Conservation (phyloP, 2,329 filamentous ascomycete species). For the Zasmidium cellare region DNA sequence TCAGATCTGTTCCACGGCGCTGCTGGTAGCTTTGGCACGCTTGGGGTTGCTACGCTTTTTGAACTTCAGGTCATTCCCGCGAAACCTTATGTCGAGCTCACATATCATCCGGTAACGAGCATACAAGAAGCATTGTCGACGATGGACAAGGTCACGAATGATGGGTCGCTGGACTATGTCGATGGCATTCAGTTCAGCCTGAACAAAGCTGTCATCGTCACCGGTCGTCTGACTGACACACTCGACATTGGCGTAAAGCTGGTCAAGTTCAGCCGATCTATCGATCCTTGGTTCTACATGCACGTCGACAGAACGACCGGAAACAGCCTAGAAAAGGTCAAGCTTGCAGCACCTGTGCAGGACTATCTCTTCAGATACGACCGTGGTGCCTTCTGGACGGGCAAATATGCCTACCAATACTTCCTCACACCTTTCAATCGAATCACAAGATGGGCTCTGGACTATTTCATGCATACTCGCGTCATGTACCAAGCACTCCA, state of each 20-base stretch:
- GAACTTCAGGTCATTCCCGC: conserved; percentile 50
- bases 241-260: conserved; percentile 36
- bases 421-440: conserved; percentile 61
- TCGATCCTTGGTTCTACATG: conserved; percentile 74
- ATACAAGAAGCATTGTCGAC: conserved; percentile 45
- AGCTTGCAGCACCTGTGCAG: conserved; percentile 42
- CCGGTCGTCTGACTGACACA: conserved; percentile 33
- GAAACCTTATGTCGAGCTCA: conserved; percentile 51
- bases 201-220: conserved; percentile 44
- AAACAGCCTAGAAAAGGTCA: conserved; percentile 7
- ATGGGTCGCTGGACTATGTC: conserved; percentile 60
- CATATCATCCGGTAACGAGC: conserved; percentile 45
- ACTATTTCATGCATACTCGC: conserved; percentile 62
- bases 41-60: conserved; percentile 64
- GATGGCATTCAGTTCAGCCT: conserved; percentile 56
- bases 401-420: conserved; percentile 60
- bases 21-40: conserved; percentile 64
- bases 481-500: conserved; percentile 65
- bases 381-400: conserved; percentile 66
- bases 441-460: conserved; percentile 58
- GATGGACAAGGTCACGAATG: conserved; percentile 38
- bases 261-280: conserved; percentile 55
- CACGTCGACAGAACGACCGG: conserved; percentile 52
- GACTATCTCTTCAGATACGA: conserved; percentile 65
- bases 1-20: conserved; percentile 65